A percentile compares a stretch with the other conserved stretches of the same genome.
phyloP scores from a whole-genome alignment of 2,329 filamentous ascomycete species.

The Hypoxylon sp. region DNA sequence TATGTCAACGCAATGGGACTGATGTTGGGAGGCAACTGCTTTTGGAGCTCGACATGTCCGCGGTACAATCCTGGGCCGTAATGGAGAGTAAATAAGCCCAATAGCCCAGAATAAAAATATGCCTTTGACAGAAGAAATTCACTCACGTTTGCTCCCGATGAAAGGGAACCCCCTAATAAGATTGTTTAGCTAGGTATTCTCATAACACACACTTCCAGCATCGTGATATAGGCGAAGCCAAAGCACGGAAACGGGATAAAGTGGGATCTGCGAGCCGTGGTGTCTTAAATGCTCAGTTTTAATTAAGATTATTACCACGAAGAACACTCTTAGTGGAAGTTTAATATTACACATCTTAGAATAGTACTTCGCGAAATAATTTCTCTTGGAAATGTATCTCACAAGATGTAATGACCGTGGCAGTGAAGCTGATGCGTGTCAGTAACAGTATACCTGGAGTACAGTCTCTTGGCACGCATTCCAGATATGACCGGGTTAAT shows the following conservation, averaged over 20 bases:
- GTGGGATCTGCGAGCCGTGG: background rate
- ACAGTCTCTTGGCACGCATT: background rate
- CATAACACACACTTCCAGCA: too few relatives aligned
- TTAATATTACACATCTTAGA: constrained; percentile 21
- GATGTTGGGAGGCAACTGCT: constrained; percentile 20
- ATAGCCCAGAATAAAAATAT: background rate
- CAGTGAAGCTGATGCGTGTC: constrained; percentile 6
- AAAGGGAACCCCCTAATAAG: background rate
- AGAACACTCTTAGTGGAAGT: background rate
- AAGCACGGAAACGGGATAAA: too few relatives aligned
- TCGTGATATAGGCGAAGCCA: too few relatives aligned
- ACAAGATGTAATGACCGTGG: constrained; percentile 7
- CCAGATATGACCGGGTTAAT: background rate
- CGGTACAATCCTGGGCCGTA: constrained; percentile 20
- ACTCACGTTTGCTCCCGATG: constrained; percentile 8
- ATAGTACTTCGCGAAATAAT: constrained; percentile 2
- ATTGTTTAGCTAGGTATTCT: background rate
- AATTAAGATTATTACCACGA: constrained; percentile 11
- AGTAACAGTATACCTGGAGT: background rate
- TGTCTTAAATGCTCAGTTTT: background rate
- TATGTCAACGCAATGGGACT: constrained; percentile 23
- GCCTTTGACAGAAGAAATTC: background rate
- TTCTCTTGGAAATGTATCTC: constrained; percentile 1
- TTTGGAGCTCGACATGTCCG: constrained; percentile 17
- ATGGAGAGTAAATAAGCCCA: background rate